Percentiles rank a stretch among this genome's conserved stretches.
phyloP scores from a whole-genome alignment of 106 monocot species.

The Gastrodia elata region DNA sequence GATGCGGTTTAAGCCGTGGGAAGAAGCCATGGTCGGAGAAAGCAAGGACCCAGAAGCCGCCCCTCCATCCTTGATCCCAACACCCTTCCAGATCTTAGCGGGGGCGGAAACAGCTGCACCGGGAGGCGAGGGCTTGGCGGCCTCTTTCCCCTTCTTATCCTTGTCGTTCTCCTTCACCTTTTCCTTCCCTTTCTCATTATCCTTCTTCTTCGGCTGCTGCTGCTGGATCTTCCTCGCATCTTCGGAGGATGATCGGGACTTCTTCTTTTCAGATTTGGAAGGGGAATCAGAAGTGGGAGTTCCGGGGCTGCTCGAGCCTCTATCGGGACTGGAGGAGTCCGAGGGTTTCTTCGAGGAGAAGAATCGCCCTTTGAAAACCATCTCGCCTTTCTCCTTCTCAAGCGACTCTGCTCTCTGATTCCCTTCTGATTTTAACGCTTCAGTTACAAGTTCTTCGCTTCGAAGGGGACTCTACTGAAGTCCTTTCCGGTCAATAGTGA shows the following conservation, averaged over 20 bases:
- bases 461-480: neutral
- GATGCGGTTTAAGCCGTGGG: conserved; percentile 82
- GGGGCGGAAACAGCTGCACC: conserved; percentile 16
- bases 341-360: conserved; percentile 76
- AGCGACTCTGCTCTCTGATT: neutral
- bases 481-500: neutral
- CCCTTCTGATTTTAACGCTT: neutral
- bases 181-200: conserved; percentile 11
- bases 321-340: conserved; percentile 45
- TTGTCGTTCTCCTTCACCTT: conserved; percentile 15
- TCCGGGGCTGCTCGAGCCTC: conserved; percentile 46
- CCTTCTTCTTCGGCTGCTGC: conserved; percentile 13
- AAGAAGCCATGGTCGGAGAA: conserved; percentile 72
- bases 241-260: conserved; percentile 33
- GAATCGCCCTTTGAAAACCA: conserved; percentile 79
- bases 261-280: conserved; percentile 61
- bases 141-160: conserved; percentile 39
- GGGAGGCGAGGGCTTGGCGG: neutral
- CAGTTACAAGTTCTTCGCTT: neutral
- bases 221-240: conserved; percentile 20
- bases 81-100: conserved; percentile 30
- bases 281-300: conserved; percentile 44
- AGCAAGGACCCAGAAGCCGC: conserved; percentile 21
- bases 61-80: conserved; percentile 8
- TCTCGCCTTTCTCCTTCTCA: conserved; percentile 7